phyloP scores from a whole-genome alignment of 108 stramenopile genomes.

The Asterionellopsis glacialis region DNA sequence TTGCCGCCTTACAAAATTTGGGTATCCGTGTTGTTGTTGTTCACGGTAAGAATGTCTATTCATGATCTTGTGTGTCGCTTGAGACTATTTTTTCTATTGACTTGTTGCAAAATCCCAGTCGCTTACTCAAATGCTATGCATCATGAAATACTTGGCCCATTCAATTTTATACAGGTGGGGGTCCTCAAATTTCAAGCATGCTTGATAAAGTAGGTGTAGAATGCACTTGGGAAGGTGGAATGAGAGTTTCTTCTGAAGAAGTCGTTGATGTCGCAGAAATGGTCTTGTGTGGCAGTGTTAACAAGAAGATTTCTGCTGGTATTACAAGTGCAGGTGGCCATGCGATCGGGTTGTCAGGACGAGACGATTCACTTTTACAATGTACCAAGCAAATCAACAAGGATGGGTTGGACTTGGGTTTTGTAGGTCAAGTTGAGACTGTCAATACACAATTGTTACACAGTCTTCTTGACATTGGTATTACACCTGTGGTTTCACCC shows the following conservation, averaged over 20 bases:
- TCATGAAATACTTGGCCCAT: no score
- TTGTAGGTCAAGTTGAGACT: conserved; percentile 84
- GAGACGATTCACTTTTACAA: conserved; percentile 85
- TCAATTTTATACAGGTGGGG: no score
- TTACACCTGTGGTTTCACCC: conserved; percentile 93
- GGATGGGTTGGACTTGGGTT: conserved; percentile 74
- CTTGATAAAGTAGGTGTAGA: conserved; percentile 79
- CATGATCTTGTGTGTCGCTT: no score
- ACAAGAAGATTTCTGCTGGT: conserved; percentile 84
- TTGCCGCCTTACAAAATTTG: conserved; percentile 77
- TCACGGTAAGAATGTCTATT: conserved; percentile 37
- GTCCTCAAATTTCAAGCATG: conserved; percentile 89
- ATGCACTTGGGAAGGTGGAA: conserved; percentile 82
- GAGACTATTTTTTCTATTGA: no score
- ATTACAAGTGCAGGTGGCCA: conserved; percentile 81
- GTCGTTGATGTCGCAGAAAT: conserved; percentile 95
- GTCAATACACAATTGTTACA: conserved; percentile 81
- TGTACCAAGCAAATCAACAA: conserved; percentile 64
- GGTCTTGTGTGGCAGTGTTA: conserved; percentile 94
- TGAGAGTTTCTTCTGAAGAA: conserved; percentile 81
- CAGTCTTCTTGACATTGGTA: conserved; percentile 68
- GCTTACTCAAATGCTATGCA: no score
- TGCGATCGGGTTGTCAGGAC: conserved; percentile 87
- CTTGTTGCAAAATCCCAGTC: no score
- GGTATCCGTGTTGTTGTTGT: conserved; percentile 87